phyloP scores from a whole-genome alignment of 768 basidiomycete species.

The Gymnopilus junonius region DNA sequence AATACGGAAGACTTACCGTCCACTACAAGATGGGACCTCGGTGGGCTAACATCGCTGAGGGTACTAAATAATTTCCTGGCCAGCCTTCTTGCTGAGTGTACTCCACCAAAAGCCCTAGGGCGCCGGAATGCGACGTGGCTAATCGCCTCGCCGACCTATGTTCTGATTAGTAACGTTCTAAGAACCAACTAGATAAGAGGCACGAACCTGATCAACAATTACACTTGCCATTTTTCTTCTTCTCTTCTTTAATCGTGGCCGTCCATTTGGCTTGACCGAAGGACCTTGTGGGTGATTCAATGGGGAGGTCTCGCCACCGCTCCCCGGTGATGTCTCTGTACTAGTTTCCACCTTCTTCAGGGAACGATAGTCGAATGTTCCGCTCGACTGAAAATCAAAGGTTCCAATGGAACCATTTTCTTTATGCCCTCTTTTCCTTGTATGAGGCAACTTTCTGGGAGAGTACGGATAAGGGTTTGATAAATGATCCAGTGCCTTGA shows the following conservation, averaged over 20 bases:
- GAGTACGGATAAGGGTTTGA: slow-evolving; percentile 62
- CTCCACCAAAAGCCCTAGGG: slow-evolving; percentile 57
- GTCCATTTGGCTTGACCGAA: slow-evolving; percentile 15
- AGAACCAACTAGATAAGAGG: background rate
- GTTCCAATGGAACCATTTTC: slow-evolving; percentile 41
- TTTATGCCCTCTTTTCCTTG: slow-evolving; percentile 50
- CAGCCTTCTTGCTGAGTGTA: slow-evolving; percentile 67
- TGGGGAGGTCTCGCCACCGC: slow-evolving; percentile 6
- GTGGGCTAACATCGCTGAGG: slow-evolving; percentile 62
- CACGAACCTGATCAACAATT: slow-evolving; percentile 69
- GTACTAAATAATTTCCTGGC: slow-evolving; percentile 71
- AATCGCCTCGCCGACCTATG: slow-evolving; percentile 61
- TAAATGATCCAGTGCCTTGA: slow-evolving; percentile 71
- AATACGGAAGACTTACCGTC: slow-evolving; percentile 49
- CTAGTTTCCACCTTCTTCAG: slow-evolving; percentile 7
- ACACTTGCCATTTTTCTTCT: slow-evolving; percentile 63
- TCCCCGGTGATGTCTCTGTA: slow-evolving; percentile 13
- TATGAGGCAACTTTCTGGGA: slow-evolving; percentile 41
- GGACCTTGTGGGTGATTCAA: background rate
- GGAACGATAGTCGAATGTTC: background rate
- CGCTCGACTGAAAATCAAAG: slow-evolving; percentile 33
- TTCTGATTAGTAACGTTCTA: background rate
- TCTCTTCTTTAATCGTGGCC: slow-evolving; percentile 33
- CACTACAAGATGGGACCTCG: slow-evolving; percentile 64
- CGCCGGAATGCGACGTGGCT: slow-evolving; percentile 74